Base-by-base conservation (phyloP, 2,329 filamentous ascomycete species). In the Neopestalotiopsis clavispora region DNA sequence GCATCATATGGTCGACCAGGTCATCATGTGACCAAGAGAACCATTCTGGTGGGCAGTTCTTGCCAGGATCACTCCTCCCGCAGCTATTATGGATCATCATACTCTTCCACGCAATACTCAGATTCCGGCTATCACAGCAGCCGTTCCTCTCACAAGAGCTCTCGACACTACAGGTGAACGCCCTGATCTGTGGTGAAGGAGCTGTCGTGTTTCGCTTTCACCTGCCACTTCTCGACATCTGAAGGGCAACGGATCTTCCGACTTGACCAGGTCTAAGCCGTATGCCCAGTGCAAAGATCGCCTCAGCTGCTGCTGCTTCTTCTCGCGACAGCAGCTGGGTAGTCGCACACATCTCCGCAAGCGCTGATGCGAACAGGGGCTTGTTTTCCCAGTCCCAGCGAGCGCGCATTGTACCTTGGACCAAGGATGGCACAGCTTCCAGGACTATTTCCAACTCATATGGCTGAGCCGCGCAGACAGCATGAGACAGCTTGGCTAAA, bases 21-120 rank as follows among this genome's bases (percentile, higher is more conserved):
- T 61, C 94, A 97, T 77, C 75, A 76, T 60, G 84, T 95, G 68
- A 89, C 94, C 73, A 90, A 93, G 76, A 91, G 92, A 78, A 92
- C 89, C 6, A 92, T 97, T 65, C 85, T 93, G 23, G 94, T 97
- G 30, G 95, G 94, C 65, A 96, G 96, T 77, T 87, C 91, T 66
- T 97, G 94, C 81, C 80, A 83, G 60, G 79, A 78, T 32, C 92
- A 94, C 78, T 75, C 81, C 7, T 73, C 73, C 60, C 72, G 78
- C 12, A 72, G 75, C 40, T 78, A 79, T 63, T 77, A 79, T 49
- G 78, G 81, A 38, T 79, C 85, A 67, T 78, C 85, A 67, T 78
- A 82, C 69, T 76, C 82, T 38, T 78, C 80, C 66, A 75, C 74
- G 38, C 81, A 81, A 65, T 87, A 89, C 75, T 85, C 86, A 20